phyloP scores from a whole-genome alignment of 129 eudicot genomes.

The Kitagawia praeruptora region DNA sequence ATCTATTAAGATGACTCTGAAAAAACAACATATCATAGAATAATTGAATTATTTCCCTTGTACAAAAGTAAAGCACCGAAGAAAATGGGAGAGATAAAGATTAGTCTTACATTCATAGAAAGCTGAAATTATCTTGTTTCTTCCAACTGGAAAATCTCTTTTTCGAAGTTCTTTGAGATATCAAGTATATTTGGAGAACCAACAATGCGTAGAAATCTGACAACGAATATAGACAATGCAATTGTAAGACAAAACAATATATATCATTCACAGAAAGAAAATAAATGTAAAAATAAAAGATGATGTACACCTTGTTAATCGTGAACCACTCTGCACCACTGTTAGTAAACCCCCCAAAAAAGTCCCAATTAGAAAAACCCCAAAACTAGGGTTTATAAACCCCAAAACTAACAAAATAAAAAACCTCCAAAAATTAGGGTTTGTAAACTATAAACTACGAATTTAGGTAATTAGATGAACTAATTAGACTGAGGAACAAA shows the following conservation, averaged over 20 bases:
- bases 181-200: conserved; percentile 40
- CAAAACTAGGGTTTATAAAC: too few species aligned
- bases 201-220: conserved; percentile 61
- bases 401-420: too few species aligned
- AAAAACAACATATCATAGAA: neutral
- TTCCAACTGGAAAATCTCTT: conserved; percentile 73
- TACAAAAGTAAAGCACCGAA: neutral
- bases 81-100: neutral
- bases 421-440: too few species aligned
- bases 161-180: conserved; percentile 27
- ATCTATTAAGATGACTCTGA: conserved; percentile 21
- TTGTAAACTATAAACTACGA: too few species aligned
- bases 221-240: neutral
- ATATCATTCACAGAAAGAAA: neutral
- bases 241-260: conserved; percentile 1
- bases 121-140: conserved; percentile 75
- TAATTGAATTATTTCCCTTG: neutral
- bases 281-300: conserved; percentile 2
- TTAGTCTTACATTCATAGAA: conserved; percentile 56
- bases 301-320: conserved; percentile 51
- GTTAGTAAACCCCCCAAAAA: too few species aligned
- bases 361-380: too few species aligned
- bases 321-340: conserved; percentile 58
- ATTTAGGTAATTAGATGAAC: too few species aligned
- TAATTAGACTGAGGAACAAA: too few species aligned